Evolutionary conservation across 176 grass and related monocot genomes (phyloP), one percentile per base, ranked within the genome.

Genomic region (Dactylis glomerata): DNA sequence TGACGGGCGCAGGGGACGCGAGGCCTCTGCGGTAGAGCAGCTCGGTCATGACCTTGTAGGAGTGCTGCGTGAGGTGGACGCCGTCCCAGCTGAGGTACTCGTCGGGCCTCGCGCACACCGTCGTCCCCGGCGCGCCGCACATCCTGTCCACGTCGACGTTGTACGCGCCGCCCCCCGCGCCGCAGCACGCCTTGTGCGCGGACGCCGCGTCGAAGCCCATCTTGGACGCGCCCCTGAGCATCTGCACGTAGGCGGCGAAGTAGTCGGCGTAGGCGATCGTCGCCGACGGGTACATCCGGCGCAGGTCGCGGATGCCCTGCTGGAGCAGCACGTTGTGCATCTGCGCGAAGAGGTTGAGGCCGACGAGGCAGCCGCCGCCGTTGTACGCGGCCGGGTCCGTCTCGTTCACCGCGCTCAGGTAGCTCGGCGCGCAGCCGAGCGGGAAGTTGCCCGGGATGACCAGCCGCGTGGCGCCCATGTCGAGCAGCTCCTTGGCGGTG

Each of bases 31-130:
- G 75, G 66, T 84, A 88, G 55, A 88, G 75, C 33, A 88, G 15
- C 30, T 79, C 66, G 32, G 12, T 14, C 81, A 88, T 73, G 66
- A 88, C 75, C 3, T 45, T 19, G 59, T 97, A 92, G 0, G 92
- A 88, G 7, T 49, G 88, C 68, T 97, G 92, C n/a, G 94, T 97
- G 6, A 97, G 83, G 89, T 97, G 94, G 57, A 97, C 86, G 49
- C 94, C 94, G 27, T 97, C 94, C 92, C 92, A 97, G 77, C 87
- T 97, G 19, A 94, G 76, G 81, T 73, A 10, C 44, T 83, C 73
- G 9, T 79, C 87, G 0, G 92, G 92, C 19, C 88, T 87, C 8
- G 80, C 68, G 87, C 92, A 97, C 37, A 88, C 74, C 8, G 41
- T 58, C 20, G 89, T 78, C 27, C 89, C 87, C 0, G 64, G 34